Evolutionary conservation across 2,329 filamentous ascomycete species (phyloP).

Genomic region (Aspergillus fumigatiaffinis): DNA sequence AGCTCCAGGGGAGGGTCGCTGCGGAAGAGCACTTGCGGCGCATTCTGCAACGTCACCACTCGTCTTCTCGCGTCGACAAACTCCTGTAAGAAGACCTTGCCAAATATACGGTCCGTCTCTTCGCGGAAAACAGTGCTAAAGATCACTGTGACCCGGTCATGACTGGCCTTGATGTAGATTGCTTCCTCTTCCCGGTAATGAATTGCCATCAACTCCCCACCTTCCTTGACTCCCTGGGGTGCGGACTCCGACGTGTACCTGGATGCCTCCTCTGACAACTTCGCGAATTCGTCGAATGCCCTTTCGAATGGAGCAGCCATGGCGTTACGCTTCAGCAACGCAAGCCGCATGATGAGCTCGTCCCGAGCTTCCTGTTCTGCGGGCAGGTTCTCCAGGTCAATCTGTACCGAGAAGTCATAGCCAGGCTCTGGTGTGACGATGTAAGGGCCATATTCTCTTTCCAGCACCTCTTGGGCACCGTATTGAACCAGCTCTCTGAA

Average conservation of each 20-base stretch:
- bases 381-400: constrained; percentile 86
- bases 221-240: constrained; percentile 83
- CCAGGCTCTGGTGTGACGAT: constrained; percentile 82
- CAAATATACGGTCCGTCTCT: constrained; percentile 95
- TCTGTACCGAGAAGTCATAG: constrained; percentile 90
- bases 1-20: constrained; percentile 92
- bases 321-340: constrained; percentile 92
- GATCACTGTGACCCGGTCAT: constrained; percentile 96
- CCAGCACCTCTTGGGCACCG: constrained; percentile 84
- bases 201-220: constrained; percentile 89
- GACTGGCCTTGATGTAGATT: constrained; percentile 96
- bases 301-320: constrained; percentile 99
- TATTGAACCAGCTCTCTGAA: constrained; percentile 89
- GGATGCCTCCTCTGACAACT: constrained; percentile 79
- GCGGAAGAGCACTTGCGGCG: constrained; percentile 92
- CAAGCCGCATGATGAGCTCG: constrained; percentile 80
- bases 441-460: constrained; percentile 91
- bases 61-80: constrained; percentile 94
- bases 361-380: constrained; percentile 79
- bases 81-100: constrained; percentile 97
- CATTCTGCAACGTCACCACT: constrained; percentile 81
- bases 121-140: constrained; percentile 98
- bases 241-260: constrained; percentile 93
- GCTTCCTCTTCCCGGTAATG: constrained; percentile 99
- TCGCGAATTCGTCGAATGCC: constrained; percentile 89